Evolutionary conservation across 1,284 basidiomycete genomes (phyloP), one percentile per base, ranked within the genome.

Genomic region (Pyrrhoderma lamaoense): DNA sequence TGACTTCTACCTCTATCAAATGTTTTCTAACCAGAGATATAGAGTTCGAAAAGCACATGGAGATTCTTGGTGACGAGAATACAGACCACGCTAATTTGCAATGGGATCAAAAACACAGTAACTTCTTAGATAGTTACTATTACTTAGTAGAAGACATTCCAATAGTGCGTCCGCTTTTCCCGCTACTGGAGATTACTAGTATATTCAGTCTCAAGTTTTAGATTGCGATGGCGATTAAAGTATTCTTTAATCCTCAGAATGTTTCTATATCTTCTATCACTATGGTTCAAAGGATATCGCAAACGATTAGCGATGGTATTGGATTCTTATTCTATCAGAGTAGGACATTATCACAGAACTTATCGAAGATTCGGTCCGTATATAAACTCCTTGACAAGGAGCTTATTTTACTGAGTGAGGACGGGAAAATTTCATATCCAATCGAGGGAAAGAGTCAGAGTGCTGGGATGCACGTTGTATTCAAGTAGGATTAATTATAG

Each of bases 211-310:
- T n/a, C n/a, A 31, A 31, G 11, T 11, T 57, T 5, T 46, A 49
- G 25, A 53, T 55, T 35, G 36, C 43, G 14, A 8, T 47, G 2
- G 25, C 16, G 19, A 25, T 53, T 11, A 27, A 31, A 11, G 27
- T 31, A 5, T 31, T 49, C 9, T 43, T 45, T 35, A 38, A 50
- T 25, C 42, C 45, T 4, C 22, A 47, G 14, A 49, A 39, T 39
- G 39, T 59, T 16, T 49, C 57, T 8, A 22, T 58, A 3, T 46
- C 49, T 14, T 54, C 55, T 4, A 27, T 59, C 16, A 51, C 55
- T 8, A 21, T 59, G 11, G 38, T 59, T 7, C 57, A 57, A 25
- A 49, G 56, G 37, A 38, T 52, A 7, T 42, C 55, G 2, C 21
- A 47, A 3, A 27, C 52, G 1, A 48, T 58, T 9, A 22, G 40